phyloP scores from a whole-genome alignment of 2,329 filamentous ascomycete genomes.

The Epichloe uncinata region DNA sequence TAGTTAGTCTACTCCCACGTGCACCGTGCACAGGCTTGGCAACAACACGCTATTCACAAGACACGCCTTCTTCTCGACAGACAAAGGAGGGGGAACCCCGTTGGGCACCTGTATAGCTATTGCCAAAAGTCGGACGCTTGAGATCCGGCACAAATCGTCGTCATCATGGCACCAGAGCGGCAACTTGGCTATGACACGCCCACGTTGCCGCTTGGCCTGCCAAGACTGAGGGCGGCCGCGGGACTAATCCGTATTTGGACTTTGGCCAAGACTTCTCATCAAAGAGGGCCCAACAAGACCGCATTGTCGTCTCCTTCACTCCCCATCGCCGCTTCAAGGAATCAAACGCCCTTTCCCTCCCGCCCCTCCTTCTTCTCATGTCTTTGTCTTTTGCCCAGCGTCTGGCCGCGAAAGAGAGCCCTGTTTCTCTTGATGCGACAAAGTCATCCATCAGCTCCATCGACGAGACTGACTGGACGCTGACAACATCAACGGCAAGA shows the following conservation, averaged over 20 bases:
- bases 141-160: too few species aligned
- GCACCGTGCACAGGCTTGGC: too few species aligned
- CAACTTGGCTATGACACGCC: not conserved
- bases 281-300: not conserved
- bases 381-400: not conserved
- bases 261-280: conserved; percentile 3
- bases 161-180: not conserved
- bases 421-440: not conserved
- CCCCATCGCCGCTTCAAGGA: too few species aligned
- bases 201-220: not conserved
- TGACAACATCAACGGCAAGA: not conserved
- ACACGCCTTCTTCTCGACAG: too few species aligned
- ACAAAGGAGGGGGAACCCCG: too few species aligned
- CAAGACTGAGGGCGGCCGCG: not conserved
- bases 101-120: too few species aligned
- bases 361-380: not conserved
- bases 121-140: too few species aligned
- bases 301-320: too few species aligned
- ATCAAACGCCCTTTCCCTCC: too few species aligned
- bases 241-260: conserved; percentile 3
- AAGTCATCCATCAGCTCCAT: not conserved
- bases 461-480: not conserved
- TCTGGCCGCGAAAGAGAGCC: not conserved
- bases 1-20: too few species aligned
- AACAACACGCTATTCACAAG: too few species aligned